Base-by-base conservation (phyloP, 352 stramenopile genomes). In the Phytopythium montanum region DNA sequence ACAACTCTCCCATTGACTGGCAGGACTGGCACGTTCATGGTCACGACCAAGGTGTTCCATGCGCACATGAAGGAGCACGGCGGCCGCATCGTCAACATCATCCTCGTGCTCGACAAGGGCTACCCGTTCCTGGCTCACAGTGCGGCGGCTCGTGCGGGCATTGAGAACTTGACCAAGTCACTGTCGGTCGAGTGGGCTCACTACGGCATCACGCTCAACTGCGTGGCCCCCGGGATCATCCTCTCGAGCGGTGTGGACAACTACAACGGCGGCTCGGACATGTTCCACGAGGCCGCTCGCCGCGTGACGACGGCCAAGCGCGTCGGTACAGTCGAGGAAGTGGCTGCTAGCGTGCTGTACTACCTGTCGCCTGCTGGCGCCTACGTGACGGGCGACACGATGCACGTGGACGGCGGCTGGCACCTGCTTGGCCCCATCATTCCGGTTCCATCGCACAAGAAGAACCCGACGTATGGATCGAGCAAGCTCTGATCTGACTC, bases 21-120 rank as follows among this genome's bases (percentile, higher is more conserved):
- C 62, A 86, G 76, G 26, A 90, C 76, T 18, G 87, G 85, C 1
- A 97, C 88, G 1, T 97, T 96, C 71, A 65, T 88, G 21, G 80
- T 96, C 26, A 97, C 85, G 66, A 95, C 96, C 69, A 88, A 97
- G 52, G 87, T 88, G 21, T 98, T 93, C 68, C 84, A 96, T 39
- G 73, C 93, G 52, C 98, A 90, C 66, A 98, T 98, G 92, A 85
- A 98, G 52, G 64, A 98, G 18, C 68, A 91, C 67, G 93, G 94
- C 34, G 92, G 92, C n/a, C 90, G 81, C 44, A 97, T 98, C 60
- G 94, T 98, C 28, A 98, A 98, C 73, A 98, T 98, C 64, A 97
- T 96, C n/a, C 73, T 98, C 16, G 90, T 94, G 38, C 97, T 97
- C 73, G 77, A 92, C 18, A 97, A 97, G 68, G 91, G 91, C 28